Evolutionary conservation across 1,139 yeast genomes (phyloP), one percentile per base, ranked within the genome.

Genomic region (Candida sojae): DNA sequence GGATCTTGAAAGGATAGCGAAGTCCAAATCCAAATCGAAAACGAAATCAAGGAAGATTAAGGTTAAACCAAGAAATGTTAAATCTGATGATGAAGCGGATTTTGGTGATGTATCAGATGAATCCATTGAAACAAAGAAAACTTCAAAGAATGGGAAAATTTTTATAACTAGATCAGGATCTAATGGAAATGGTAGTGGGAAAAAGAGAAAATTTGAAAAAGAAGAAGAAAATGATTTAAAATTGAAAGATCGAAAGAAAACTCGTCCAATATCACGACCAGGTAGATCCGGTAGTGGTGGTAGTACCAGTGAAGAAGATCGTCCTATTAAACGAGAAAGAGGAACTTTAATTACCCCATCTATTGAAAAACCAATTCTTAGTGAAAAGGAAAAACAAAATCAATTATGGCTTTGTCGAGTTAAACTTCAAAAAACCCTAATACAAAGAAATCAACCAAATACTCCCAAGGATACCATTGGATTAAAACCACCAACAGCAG

Each of bases 331-430:
- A 3, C 45, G 12, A 39, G 31, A 42, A 28, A 45, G 51, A 36
- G 48, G 43, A 45, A 33, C 42, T 31, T 36, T 36, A 42, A 43
- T 44, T 25, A 37, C 51, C 10, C 33, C 50, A 31, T 32, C 48
- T 37, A 48, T 21, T 9, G 40, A 45, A 13, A 48, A 40, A 28
- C 33, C 28, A 33, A 39, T 50, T 25, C 52, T 62, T 35, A 61
- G 63, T 12, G 70, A 68, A 38, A 74, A 73, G 46, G 79, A 75
- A 50, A 68, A 67, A 52, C 73, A 72, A 50, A 77, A 75, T 48
- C 80, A 75, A 57, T 66, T 75, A 46, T 75, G 79, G 79, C 63
- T 75, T 29, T 75, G 80, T 53, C 66, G 80, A 39, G 73, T 73
- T 50, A 73, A 74, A 53, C 66, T 75, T 46, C 80, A 75, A 59